Conservation (phyloP, 495 filamentous ascomycete species). For the Annulohypoxylon bovei region DNA sequence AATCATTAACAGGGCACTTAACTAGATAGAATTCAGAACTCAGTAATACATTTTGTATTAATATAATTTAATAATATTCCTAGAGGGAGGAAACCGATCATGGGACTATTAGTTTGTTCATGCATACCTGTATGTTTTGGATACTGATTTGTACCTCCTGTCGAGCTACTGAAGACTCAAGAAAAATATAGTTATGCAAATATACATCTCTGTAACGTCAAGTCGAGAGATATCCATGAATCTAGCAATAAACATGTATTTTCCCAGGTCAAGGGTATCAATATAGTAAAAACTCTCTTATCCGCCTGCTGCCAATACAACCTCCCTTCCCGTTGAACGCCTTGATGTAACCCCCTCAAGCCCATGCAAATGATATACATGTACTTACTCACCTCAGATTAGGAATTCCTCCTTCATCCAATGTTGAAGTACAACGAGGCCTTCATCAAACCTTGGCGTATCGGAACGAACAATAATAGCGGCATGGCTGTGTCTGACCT, state of each 20-base stretch:
- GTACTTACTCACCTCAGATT: constrained; percentile 53
- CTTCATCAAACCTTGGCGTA: constrained; percentile 74
- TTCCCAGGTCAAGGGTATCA: constrained; percentile 17
- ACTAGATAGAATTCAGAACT: no score
- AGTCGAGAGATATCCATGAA: background rate
- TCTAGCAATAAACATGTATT: background rate
- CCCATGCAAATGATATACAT: background rate
- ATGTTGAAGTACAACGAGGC: constrained; percentile 79
- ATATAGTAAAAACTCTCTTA: background rate
- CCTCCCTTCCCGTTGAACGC: constrained; percentile 10
- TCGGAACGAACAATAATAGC: constrained; percentile 84
- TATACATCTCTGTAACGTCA: background rate
- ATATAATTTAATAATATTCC: no score
- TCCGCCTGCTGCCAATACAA: background rate
- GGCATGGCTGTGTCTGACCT: constrained; percentile 81
- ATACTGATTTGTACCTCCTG: no score
- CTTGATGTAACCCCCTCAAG: background rate
- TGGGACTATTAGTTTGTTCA: no score
- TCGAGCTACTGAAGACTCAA: background rate
- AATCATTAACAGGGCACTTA: no score
- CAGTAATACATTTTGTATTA: no score
- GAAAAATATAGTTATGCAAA: background rate
- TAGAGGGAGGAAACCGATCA: no score
- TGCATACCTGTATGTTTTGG: no score
- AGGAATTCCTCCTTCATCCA: constrained; percentile 82